Base-by-base conservation (phyloP, 345 rosid species). In the Eucalyptus cloeziana region DNA sequence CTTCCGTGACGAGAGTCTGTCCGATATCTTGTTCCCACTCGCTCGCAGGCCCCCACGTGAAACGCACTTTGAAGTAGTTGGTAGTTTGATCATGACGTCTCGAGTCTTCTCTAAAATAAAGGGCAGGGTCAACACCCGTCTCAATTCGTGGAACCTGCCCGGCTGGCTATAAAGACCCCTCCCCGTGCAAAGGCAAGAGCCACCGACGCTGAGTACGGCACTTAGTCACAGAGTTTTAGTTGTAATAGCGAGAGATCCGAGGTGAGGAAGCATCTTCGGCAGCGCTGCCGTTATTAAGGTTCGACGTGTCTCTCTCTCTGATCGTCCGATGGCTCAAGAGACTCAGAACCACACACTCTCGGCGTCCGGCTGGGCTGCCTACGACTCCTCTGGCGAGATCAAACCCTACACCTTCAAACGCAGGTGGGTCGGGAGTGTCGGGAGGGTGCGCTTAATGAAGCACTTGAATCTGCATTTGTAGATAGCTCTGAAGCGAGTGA, bases 311-410 rank as follows among this genome's bases (percentile, higher is more conserved):
- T 45, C 30, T 17, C 56, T 33, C 58, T 49, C 88, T 13, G 6
- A 62, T 67, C 88, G 27, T 30, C 33, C 31, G 31, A 92, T 93
- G 96, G 92, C 95, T 86, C 93, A 88, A 85, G 89, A 92, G 86
- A 92, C 96, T 44, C 94, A 93, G 17, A 93, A 93, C 90, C 94
- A 94, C 93, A 94, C 97, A 2, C 96, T 90, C 64, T 89, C 91
- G 5, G 96, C 92, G 27, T 69, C 92, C 5, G 95, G 97, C 37
- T 95, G 97, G 97, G 96, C 96, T 14, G 97, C 95, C 86, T 90
- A 67, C 22, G 91, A 93, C 52, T 88, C 94, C 51, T 91, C 94
- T n/a, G 95, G 97, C 92, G 87, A 91, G 85, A 90, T 93, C 71
- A 86, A 90, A 19, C 95, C 96, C 79, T 91, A 89, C 92, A 56